Evolutionary conservation across 345 rosid genomes (phyloP).

Genomic region (Geranium rotundifolium): DNA sequence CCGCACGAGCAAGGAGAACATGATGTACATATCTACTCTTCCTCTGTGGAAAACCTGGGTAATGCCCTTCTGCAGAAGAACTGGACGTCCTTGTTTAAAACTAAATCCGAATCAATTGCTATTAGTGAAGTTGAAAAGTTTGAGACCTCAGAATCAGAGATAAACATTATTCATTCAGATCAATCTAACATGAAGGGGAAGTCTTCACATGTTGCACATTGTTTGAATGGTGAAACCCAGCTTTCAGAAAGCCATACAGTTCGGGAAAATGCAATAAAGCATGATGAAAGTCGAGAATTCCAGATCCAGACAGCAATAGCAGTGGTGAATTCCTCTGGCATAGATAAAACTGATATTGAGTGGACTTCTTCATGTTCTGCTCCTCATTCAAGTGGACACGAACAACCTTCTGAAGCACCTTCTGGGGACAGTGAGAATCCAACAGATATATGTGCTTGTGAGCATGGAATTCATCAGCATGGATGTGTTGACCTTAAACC

Average conservation of each 20-base stretch:
- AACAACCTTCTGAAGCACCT: background rate
- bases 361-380: no score
- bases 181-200: constrained; percentile 13
- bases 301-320: background rate
- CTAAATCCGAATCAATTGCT: background rate
- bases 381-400: background rate
- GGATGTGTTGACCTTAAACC: background rate
- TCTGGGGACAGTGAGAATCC: background rate
- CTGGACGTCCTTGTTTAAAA: background rate
- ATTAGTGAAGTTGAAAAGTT: constrained; percentile 4
- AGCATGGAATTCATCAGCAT: background rate
- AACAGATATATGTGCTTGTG: background rate
- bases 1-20: background rate
- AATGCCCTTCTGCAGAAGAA: background rate
- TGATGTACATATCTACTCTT: background rate
- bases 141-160: background rate
- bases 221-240: constrained; percentile 11
- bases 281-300: constrained; percentile 3
- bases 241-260: constrained; percentile 11
- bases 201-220: constrained; percentile 4
- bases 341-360: no score
- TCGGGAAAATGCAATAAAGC: constrained; percentile 6
- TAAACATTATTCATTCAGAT: constrained; percentile 1
- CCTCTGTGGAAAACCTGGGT: background rate
- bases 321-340: constrained; percentile 2